Conservation (phyloP, 2,329 filamentous ascomycete species). For the Aaosphaeria pasadenensis region DNA sequence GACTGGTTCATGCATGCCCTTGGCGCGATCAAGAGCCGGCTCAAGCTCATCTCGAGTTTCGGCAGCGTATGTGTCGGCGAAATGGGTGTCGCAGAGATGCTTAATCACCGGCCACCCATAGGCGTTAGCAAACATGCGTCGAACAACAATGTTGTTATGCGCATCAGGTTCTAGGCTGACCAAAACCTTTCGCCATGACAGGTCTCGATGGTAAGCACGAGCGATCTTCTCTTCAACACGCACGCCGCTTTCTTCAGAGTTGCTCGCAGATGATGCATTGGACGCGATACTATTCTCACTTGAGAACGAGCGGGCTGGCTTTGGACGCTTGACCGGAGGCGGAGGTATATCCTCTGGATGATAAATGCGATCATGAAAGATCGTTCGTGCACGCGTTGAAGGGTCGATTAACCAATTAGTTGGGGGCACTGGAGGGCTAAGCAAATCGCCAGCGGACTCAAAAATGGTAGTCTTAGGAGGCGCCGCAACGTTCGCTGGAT, state of each 20-base stretch:
- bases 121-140: constrained; percentile 94
- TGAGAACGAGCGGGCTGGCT: constrained; percentile 35
- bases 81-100: constrained; percentile 92
- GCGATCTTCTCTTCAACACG: constrained; percentile 98
- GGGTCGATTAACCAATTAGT: constrained; percentile 82
- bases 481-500: constrained; percentile 54
- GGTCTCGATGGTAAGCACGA: constrained; percentile 83
- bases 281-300: constrained; percentile 28
- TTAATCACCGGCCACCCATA: constrained; percentile 97
- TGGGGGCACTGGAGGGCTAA: constrained; percentile 84
- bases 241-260: constrained; percentile 60
- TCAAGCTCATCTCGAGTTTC: constrained; percentile 67
- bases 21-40: constrained; percentile 65
- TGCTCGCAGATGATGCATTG: constrained; percentile 19
- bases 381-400: constrained; percentile 75
- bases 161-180: constrained; percentile 95
- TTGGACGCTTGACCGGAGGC: constrained; percentile 55
- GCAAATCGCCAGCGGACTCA: constrained; percentile 86
- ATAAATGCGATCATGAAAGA: constrained; percentile 96
- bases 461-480: constrained; percentile 92
- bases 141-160: constrained; percentile 97
- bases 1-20: constrained; percentile 55
- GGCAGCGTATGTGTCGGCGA: constrained; percentile 70
- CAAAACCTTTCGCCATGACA: constrained; percentile 95
- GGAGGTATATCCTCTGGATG: constrained; percentile 89